Conservation (phyloP, 1,284 basidiomycete genomes). For the Austropuccinia psidii region DNA sequence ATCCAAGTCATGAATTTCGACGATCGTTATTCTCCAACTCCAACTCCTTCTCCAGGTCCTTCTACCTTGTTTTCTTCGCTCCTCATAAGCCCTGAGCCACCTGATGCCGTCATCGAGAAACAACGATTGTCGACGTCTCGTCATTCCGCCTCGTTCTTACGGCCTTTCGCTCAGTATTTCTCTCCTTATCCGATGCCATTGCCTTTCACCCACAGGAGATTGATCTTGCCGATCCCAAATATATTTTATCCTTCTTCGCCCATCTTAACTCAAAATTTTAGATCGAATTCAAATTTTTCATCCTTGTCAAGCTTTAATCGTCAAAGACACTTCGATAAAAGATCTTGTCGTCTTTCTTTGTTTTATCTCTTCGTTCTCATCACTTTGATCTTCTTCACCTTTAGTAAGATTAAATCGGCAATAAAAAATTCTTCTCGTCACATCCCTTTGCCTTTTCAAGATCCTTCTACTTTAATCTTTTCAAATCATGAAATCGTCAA, state of each 20-base stretch:
- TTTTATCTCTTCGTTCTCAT: conserved; percentile 36
- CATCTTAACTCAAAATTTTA: conserved; percentile 14
- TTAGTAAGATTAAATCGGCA: conserved; percentile 28
- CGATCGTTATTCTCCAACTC: conserved; percentile 14
- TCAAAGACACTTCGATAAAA: conserved; percentile 17
- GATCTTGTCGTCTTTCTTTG: conserved; percentile 34
- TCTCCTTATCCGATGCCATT: conserved; percentile 34
- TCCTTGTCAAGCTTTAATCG: conserved; percentile 7
- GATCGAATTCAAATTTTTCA: conserved; percentile 7
- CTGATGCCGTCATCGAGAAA: conserved; percentile 37
- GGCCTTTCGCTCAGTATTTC: conserved; percentile 22
- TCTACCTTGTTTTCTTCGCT: conserved; percentile 33
- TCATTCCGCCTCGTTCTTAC: background rate
- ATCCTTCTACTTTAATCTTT: conserved; percentile 67
- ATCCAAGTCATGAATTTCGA: conserved; percentile 16
- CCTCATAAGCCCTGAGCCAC: conserved; percentile 19
- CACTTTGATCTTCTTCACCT: conserved; percentile 29
- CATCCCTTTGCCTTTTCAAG: conserved; percentile 54
- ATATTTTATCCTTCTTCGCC: conserved; percentile 22
- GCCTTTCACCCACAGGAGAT: conserved; percentile 14
- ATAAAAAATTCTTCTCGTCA: conserved; percentile 22
- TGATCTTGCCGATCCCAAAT: conserved; percentile 25
- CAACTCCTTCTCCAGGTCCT: conserved; percentile 20
- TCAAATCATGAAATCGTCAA: conserved; percentile 65
- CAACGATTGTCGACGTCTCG: conserved; percentile 16